Percentiles rank a stretch among this genome's conserved stretches.
Conservation (phyloP, 129 eudicot genomes). For the Centaurea solstitialis region DNA sequence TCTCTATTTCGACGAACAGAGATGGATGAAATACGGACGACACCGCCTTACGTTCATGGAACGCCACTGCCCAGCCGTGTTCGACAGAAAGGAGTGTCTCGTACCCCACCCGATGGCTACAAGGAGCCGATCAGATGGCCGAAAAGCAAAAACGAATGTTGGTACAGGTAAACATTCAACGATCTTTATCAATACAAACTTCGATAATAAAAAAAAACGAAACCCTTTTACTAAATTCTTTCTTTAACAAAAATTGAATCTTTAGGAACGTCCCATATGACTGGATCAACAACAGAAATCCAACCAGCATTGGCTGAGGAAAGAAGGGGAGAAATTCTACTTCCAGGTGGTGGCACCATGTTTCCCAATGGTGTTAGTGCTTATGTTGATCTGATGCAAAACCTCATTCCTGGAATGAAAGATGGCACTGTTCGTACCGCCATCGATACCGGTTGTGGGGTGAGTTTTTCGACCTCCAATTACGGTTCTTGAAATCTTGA, state of each 20-base stretch:
- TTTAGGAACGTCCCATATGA: constrained; percentile 94
- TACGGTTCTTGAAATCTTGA: neutral
- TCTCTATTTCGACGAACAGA: constrained; percentile 41
- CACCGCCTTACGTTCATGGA: constrained; percentile 93
- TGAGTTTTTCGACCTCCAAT: constrained; percentile 41
- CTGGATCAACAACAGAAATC: constrained; percentile 98
- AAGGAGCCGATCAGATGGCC: constrained; percentile 98
- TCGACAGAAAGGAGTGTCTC: constrained; percentile 90
- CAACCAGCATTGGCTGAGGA: constrained; percentile 91
- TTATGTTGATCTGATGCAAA: constrained; percentile 87
- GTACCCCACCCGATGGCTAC: constrained; percentile 98
- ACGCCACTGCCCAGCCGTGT: constrained; percentile 91
- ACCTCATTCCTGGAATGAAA: constrained; percentile 89
- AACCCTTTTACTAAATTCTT: neutral
- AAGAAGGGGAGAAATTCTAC: constrained; percentile 93
- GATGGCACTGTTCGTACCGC: constrained; percentile 94
- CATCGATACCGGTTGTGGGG: constrained; percentile 99
- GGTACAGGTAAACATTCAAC: constrained; percentile 94
- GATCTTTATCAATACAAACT: neutral
- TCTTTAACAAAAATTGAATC: neutral
- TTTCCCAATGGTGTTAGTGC: constrained; percentile 92
- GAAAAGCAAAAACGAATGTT: constrained; percentile 91
- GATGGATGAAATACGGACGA: constrained; percentile 87
- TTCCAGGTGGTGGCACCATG: constrained; percentile 99
- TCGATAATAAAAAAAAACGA: neutral